Evolutionary conservation across 441 rosid species (phyloP).

Genomic region (Syzygium malaccense): DNA sequence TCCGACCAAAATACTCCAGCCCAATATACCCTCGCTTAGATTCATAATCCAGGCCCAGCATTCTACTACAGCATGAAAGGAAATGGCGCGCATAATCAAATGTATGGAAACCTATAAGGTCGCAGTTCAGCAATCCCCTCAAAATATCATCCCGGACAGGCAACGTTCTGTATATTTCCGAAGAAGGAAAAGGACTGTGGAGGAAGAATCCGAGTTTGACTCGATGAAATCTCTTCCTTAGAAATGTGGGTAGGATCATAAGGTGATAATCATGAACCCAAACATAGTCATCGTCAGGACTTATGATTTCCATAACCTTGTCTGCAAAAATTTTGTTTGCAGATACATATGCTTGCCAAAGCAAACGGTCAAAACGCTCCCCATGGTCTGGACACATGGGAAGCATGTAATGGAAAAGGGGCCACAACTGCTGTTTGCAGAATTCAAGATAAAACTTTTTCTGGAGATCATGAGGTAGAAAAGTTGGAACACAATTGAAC

Average conservation of each 20-base stretch:
- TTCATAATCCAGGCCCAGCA: constrained; percentile 87
- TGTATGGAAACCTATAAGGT: constrained; percentile 85
- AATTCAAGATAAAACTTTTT: constrained; percentile 76
- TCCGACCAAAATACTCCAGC: constrained; percentile 90
- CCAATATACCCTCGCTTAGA: constrained; percentile 92
- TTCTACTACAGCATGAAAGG: constrained; percentile 91
- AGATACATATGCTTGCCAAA: constrained; percentile 90
- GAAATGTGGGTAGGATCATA: constrained; percentile 83
- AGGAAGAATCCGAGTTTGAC: constrained; percentile 90
- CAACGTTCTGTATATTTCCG: constrained; percentile 78
- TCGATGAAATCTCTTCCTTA: constrained; percentile 62
- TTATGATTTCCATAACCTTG: constrained; percentile 82
- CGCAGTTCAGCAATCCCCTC: constrained; percentile 76
- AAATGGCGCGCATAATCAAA: constrained; percentile 93
- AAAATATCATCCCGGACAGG: constrained; percentile 81
- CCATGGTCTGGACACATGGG: constrained; percentile 92
- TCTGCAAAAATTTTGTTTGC: constrained; percentile 89
- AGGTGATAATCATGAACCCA: constrained; percentile 95
- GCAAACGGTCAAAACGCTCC: constrained; percentile 71
- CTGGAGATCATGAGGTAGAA: constrained; percentile 67
- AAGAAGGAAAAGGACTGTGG: constrained; percentile 90
- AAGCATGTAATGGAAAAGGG: constrained; percentile 92
- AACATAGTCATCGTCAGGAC: constrained; percentile 77
- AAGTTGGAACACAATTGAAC: constrained; percentile 79
- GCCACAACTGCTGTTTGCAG: constrained; percentile 93